These are phyloP conservation scores for Paramyrothecium roridum DNA, from an alignment of 2,329 filamentous ascomycete species.

Conservation along the genomic window DNA sequence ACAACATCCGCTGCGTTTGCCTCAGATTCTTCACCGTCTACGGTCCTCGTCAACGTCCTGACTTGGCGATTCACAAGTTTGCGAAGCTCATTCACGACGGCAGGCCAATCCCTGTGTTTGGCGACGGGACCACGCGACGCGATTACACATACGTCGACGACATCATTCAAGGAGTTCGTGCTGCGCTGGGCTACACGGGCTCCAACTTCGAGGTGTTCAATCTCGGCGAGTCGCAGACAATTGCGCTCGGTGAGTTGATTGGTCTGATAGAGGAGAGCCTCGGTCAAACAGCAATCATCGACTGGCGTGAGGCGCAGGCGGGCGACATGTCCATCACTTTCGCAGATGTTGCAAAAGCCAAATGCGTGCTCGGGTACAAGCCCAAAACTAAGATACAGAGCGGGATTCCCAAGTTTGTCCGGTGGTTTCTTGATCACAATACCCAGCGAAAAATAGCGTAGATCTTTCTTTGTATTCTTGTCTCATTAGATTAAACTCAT, in stretches of 20 bases:
- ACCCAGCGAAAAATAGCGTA: neutral
- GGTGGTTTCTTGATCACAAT: constrained; percentile 12
- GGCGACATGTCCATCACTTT: constrained; percentile 17
- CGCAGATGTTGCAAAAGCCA: constrained; percentile 16
- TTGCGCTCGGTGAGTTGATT: constrained; percentile 14
- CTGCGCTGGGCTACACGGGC: constrained; percentile 13
- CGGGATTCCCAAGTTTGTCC: constrained; percentile 14
- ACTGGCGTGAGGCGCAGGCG: constrained; percentile 12
- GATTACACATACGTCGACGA: constrained; percentile 21
- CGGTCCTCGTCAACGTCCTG: constrained; percentile 18
- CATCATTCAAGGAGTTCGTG: constrained; percentile 15
- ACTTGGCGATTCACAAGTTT: constrained; percentile 19
- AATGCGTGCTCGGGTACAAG: constrained; percentile 12
- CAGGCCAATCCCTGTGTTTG: constrained; percentile 17
- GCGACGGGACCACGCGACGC: constrained; percentile 16
- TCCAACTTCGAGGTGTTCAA: constrained; percentile 17
- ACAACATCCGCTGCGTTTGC: constrained; percentile 16
- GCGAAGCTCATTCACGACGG: constrained; percentile 15
- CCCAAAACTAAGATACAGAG: constrained; percentile 12
- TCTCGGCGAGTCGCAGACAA: constrained; percentile 17
- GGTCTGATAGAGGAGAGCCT: constrained; percentile 13
- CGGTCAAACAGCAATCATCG: constrained; percentile 12
- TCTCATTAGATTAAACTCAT: neutral
- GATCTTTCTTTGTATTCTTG: neutral
- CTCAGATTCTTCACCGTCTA: constrained; percentile 22